Evolutionary conservation across 192 early-diverging fungal species (phyloP).

Genomic region (Coemansia umbellata): DNA sequence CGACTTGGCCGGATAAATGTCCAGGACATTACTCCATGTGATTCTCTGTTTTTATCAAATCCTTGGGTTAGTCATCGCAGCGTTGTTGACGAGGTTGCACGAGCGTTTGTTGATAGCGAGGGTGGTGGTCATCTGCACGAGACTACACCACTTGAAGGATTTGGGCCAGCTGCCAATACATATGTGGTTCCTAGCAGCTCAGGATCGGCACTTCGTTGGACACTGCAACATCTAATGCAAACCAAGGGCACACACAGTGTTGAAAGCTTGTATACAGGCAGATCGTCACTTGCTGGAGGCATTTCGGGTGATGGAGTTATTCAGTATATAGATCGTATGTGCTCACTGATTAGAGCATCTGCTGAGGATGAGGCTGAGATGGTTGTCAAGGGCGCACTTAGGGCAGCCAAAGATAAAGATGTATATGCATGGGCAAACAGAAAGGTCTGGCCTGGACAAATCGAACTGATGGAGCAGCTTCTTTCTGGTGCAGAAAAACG

Average conservation of each 20-base stretch:
- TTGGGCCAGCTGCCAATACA: constrained; percentile 28
- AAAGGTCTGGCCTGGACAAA: constrained; percentile 10
- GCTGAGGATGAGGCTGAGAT: constrained; percentile 41
- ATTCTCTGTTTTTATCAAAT: constrained; percentile 36
- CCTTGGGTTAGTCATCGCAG: constrained; percentile 15
- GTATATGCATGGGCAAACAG: constrained; percentile 7
- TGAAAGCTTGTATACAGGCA: constrained; percentile 41
- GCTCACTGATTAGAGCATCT: constrained; percentile 41
- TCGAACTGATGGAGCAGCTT: constrained; percentile 35
- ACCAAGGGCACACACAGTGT: constrained; percentile 24
- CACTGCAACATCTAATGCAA: constrained; percentile 46
- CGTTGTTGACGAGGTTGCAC: constrained; percentile 41
- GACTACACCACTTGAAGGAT: constrained; percentile 31
- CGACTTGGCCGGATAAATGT: constrained; percentile 35
- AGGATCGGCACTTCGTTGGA: constrained; percentile 42
- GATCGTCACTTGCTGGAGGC: constrained; percentile 45
- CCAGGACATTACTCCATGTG: constrained; percentile 37
- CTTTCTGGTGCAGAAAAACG: constrained; percentile 41
- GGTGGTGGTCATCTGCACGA: constrained; percentile 47
- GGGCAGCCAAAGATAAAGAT: constrained; percentile 10
- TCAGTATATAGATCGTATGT: constrained; percentile 41
- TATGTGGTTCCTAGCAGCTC: constrained; percentile 33
- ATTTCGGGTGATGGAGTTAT: constrained; percentile 38
- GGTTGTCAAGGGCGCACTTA: constrained; percentile 35
- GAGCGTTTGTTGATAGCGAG: constrained; percentile 50